Evolutionary conservation across 768 basidiomycete genomes (phyloP).

Genomic region (Crepidotus variabilis): DNA sequence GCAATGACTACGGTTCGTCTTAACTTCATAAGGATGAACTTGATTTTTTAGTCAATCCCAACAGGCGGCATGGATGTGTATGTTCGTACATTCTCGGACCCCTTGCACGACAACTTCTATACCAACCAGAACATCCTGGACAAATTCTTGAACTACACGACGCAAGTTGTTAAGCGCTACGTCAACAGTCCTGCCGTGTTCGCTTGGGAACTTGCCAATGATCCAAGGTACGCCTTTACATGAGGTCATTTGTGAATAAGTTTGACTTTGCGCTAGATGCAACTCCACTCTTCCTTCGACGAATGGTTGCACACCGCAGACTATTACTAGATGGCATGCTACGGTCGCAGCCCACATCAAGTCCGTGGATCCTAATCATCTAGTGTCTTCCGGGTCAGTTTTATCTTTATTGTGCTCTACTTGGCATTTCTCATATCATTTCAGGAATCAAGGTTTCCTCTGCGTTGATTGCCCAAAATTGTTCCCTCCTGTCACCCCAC

Average conservation of each 20-base stretch:
- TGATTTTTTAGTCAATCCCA: conserved; percentile 1
- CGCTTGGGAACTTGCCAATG: conserved; percentile 63
- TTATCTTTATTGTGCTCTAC: neutral
- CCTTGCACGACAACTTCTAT: conserved; percentile 58
- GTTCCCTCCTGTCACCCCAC: conserved; percentile 35
- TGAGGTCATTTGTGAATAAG: neutral
- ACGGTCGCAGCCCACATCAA: conserved; percentile 41
- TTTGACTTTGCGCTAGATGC: conserved; percentile 36
- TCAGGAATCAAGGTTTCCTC: conserved; percentile 51
- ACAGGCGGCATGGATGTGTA: conserved; percentile 67
- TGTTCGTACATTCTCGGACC: conserved; percentile 42
- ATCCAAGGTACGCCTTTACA: conserved; percentile 42
- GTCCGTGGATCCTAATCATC: conserved; percentile 55
- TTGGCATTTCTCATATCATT: neutral
- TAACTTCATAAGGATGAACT: neutral
- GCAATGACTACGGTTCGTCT: conserved; percentile 57
- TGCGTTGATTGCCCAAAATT: conserved; percentile 56
- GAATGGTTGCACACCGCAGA: conserved; percentile 41
- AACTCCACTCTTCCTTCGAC: conserved; percentile 48
- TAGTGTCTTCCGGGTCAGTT: conserved; percentile 58
- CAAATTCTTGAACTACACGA: conserved; percentile 56
- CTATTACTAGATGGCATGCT: conserved; percentile 56
- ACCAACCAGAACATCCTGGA: conserved; percentile 43
- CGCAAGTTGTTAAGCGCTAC: conserved; percentile 52
- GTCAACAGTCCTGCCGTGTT: conserved; percentile 49